Percentiles rank a stretch among this genome's conserved stretches.
Evolutionary conservation across 2,329 filamentous ascomycete species (phyloP).

Genomic region (Ophiostoma fasciatum): DNA sequence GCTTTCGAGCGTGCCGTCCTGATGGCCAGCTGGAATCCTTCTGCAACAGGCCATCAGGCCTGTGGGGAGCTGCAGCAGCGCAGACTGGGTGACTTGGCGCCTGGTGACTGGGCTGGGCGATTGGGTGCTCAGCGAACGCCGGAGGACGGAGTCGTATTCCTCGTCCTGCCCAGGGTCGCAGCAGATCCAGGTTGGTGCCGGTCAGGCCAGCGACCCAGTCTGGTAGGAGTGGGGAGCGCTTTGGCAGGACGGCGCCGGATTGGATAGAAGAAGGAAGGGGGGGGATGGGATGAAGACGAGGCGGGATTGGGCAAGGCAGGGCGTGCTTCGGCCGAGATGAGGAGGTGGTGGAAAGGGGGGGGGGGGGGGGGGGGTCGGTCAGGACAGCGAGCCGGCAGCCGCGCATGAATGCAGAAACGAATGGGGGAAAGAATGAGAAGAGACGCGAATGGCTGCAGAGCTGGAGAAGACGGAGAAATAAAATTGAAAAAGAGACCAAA

Average conservation of each 20-base stretch:
- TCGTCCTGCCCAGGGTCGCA: conserved; percentile 6
- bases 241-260: conserved; percentile 4
- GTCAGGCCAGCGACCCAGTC: conserved; percentile 3
- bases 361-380: background rate
- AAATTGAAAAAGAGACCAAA: too few species aligned
- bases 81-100: too few species aligned
- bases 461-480: too few species aligned
- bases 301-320: conserved; percentile 2
- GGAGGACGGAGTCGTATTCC: too few species aligned
- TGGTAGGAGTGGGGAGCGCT: conserved; percentile 10
- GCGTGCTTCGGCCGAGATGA: conserved; percentile 4
- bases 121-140: too few species aligned
- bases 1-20: too few species aligned
- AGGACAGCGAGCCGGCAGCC: background rate
- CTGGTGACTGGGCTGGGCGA: too few species aligned
- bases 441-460: too few species aligned
- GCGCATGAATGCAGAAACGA: background rate
- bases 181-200: conserved; percentile 11
- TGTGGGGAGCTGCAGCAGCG: too few species aligned
- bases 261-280: conserved; percentile 6
- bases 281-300: conserved; percentile 4
- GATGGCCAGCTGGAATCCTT: too few species aligned
- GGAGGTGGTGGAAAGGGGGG: background rate
- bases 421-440: too few species aligned
- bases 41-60: too few species aligned